Evolutionary conservation across 331 rosid species (phyloP), one percentile per base, ranked within the genome.

Genomic region (Quercus lobata): DNA sequence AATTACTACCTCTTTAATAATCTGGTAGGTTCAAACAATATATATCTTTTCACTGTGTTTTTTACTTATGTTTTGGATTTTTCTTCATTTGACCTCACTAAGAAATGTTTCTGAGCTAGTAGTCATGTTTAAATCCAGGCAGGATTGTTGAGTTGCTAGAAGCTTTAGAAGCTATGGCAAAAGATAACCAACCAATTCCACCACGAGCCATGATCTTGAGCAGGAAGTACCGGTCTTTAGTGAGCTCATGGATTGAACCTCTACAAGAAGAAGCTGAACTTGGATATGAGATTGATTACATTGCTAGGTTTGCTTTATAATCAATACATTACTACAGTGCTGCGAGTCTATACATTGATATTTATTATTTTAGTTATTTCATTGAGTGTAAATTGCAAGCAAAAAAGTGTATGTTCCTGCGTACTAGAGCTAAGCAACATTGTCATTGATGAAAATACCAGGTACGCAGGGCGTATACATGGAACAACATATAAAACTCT

Each of bases 241-340:
- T 92, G 80, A 95, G 98, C 88, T 95, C 98, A 63, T 95, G 98
- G 98, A 90, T 95, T 90, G 98, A 95, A 87, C 98, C 98, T 79
- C 86, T 95, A 82, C 97, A 92, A 81, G 97, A 92, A 71, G 98
- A 95, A 90, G 98, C 98, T 65, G 99, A 93, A 82, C 96, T 91
- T 84, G 99, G 99, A 83, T 89, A 90, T 41, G 99, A 95, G 89
- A 89, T 95, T 82, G 99, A 95, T 91, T 93, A 90, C 85, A 79
- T 95, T 83, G 94, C 99, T 75, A 93, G 99, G 99, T 95, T 53
- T 55, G 81, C 74, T 32, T 58, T 25, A 74, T 69, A 18, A 70
- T 71, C 54, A 21, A 30, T 53, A 49, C n/a, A 80, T 53, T 75
- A 78, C 73, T 74, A 74, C 80, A 60, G 63, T 77, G 76, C 72